phyloP scores from a whole-genome alignment of 192 early-diverging fungal genomes.

The Spizellomyces sp. region DNA sequence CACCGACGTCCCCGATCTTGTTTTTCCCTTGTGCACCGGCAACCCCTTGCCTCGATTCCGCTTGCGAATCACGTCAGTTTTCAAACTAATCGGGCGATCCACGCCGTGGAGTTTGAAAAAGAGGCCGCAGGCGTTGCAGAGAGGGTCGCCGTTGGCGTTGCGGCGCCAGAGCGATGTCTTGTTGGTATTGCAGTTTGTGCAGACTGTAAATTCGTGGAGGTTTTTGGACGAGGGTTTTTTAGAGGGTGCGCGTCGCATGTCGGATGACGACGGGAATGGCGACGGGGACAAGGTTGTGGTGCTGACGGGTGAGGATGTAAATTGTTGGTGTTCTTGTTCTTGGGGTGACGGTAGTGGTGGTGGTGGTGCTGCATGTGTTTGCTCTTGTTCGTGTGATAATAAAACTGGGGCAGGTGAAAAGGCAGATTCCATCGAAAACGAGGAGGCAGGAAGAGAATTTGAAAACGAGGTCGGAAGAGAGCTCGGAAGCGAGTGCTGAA shows the following conservation, averaged over 20 bases:
- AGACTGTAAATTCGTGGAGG: slow-evolving; percentile 38
- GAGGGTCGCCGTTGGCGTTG: slow-evolving; percentile 82
- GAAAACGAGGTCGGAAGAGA: too few relatives aligned
- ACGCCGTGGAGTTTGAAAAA: slow-evolving; percentile 93
- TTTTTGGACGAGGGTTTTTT: background rate
- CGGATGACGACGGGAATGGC: background rate
- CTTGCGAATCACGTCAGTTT: slow-evolving; percentile 88
- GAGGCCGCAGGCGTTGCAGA: slow-evolving; percentile 98
- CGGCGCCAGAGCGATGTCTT: slow-evolving; percentile 96
- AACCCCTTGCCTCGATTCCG: slow-evolving; percentile 71
- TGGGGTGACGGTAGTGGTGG: background rate
- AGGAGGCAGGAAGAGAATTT: too few relatives aligned
- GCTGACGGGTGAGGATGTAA: background rate
- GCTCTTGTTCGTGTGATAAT: background rate
- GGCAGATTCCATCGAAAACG: background rate
- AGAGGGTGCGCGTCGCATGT: too few relatives aligned
- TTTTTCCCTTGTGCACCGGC: slow-evolving; percentile 7
- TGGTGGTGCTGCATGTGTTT: background rate
- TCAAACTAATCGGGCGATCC: slow-evolving; percentile 83
- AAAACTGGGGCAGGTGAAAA: background rate
- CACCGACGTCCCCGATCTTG: background rate
- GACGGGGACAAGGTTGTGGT: background rate
- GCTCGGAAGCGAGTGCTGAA: too few relatives aligned
- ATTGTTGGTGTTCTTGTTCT: background rate
- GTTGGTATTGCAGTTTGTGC: slow-evolving; percentile 82